These are phyloP conservation scores for Fusarium tricinctum DNA, from an alignment of 2,329 filamentous ascomycete species.

Conservation along the genomic window DNA sequence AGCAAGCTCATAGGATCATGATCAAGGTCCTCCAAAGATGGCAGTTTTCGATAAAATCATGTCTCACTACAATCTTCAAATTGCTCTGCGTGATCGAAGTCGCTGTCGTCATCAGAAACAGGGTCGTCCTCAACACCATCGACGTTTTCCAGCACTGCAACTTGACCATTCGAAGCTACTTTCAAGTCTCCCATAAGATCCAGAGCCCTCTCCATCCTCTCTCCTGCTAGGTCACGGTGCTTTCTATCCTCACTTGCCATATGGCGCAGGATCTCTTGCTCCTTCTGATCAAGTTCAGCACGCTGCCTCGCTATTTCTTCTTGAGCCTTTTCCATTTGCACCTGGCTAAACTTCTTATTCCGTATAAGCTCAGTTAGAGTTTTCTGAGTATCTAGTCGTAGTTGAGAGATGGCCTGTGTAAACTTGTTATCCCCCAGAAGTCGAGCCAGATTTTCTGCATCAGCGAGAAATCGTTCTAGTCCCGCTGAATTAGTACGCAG, in stretches of 20 bases:
- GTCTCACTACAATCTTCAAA: too few relatives aligned
- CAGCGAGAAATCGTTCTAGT: neutral
- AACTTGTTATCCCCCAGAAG: neutral
- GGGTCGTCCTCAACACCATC: too few relatives aligned
- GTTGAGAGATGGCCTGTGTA: neutral
- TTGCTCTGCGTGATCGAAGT: too few relatives aligned
- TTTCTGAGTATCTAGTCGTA: rapidly evolving
- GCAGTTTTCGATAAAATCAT: too few relatives aligned
- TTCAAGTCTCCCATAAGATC: too few relatives aligned
- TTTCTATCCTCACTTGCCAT: too few relatives aligned
- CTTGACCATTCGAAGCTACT: too few relatives aligned
- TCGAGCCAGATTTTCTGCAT: neutral
- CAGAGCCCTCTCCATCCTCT: too few relatives aligned
- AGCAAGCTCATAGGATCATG: neutral
- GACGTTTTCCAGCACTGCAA: too few relatives aligned
- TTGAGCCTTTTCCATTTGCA: neutral
- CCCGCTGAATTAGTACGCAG: neutral
- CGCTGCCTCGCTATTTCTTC: neutral
- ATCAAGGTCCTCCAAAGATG: neutral
- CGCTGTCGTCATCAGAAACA: too few relatives aligned
- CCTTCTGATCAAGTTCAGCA: neutral
- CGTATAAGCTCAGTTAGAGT: neutral
- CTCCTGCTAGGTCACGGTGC: too few relatives aligned
- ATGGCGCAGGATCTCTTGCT: neutral
- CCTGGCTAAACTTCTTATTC: rapidly evolving